These are phyloP conservation scores for Backusella luteola DNA, from an alignment of 192 early-diverging fungal genomes.

Conservation along the genomic window DNA sequence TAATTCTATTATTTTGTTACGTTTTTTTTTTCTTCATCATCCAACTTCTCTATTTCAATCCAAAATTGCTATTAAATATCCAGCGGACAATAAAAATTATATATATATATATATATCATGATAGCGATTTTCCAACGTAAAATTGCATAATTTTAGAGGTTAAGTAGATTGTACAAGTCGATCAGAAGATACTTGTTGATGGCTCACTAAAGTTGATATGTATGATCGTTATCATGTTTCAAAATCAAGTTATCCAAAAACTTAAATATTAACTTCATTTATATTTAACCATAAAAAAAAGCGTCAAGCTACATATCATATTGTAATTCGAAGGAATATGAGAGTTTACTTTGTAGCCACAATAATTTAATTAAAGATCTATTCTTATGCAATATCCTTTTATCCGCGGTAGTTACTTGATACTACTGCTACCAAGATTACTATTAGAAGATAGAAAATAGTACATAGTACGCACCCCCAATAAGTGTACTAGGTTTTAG, in stretches of 20 bases:
- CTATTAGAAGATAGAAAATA: not conserved
- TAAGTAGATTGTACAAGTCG: not conserved
- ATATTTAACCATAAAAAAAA: not conserved
- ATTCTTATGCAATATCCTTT: not conserved
- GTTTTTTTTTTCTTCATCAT: not conserved
- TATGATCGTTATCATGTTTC: not conserved
- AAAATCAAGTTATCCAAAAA: not conserved
- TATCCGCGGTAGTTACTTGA: not conserved
- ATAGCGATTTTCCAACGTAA: not conserved
- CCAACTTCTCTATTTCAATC: not conserved
- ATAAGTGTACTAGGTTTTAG: no score
- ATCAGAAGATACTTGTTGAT: not conserved
- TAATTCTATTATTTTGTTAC: not conserved
- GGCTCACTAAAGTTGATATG: not conserved
- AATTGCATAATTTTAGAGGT: not conserved
- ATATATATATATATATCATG: not conserved
- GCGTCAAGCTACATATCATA: not conserved
- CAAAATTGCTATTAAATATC: not conserved
- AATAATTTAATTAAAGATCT: not conserved
- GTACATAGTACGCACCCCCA: not conserved
- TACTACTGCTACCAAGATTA: not conserved
- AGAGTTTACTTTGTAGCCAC: not conserved
- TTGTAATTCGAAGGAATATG: not conserved
- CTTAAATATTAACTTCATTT: not conserved
- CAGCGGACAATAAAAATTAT: not conserved